Percentiles rank a stretch among this genome's conserved stretches.
These are phyloP conservation scores for Limonomyces culmigenus DNA, from an alignment of 1,284 basidiomycete genomes.

Conservation along the genomic window DNA sequence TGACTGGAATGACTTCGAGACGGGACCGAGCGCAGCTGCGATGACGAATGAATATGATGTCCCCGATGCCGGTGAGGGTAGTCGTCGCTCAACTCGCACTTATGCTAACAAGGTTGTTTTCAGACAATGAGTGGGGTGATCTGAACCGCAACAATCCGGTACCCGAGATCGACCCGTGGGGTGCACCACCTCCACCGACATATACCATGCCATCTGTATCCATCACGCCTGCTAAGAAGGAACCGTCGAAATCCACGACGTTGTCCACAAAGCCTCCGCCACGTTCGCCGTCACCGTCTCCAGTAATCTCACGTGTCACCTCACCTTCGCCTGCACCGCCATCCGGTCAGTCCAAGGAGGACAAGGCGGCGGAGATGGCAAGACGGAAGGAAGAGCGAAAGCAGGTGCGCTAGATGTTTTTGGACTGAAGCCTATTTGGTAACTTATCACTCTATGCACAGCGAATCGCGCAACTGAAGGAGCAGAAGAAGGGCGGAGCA, in stretches of 20 bases:
- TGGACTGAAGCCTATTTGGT: not conserved
- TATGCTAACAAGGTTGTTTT: no score
- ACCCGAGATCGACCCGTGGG: not conserved
- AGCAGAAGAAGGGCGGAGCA: slow-evolving; percentile 38
- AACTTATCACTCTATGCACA: not conserved
- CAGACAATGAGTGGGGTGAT: not conserved
- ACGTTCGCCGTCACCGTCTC: no score
- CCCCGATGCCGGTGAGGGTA: no score
- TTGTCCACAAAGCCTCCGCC: no score
- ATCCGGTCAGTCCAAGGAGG: slow-evolving; percentile 81
- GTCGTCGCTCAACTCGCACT: no score
- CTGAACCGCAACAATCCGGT: no score
- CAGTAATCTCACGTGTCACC: no score
- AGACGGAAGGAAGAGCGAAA: slow-evolving; percentile 78
- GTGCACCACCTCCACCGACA: not conserved
- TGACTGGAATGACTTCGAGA: slow-evolving; percentile 77
- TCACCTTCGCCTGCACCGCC: slow-evolving; percentile 7
- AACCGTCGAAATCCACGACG: no score
- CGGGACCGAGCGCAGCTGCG: no score
- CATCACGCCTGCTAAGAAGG: not conserved
- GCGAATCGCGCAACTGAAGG: slow-evolving; percentile 56
- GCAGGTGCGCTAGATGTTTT: slow-evolving; percentile 13
- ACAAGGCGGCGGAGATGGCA: slow-evolving; percentile 80
- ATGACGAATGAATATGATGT: no score
- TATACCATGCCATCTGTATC: not conserved